phyloP scores from a whole-genome alignment of 2,329 filamentous ascomycete genomes.

The Claviceps sp. region DNA sequence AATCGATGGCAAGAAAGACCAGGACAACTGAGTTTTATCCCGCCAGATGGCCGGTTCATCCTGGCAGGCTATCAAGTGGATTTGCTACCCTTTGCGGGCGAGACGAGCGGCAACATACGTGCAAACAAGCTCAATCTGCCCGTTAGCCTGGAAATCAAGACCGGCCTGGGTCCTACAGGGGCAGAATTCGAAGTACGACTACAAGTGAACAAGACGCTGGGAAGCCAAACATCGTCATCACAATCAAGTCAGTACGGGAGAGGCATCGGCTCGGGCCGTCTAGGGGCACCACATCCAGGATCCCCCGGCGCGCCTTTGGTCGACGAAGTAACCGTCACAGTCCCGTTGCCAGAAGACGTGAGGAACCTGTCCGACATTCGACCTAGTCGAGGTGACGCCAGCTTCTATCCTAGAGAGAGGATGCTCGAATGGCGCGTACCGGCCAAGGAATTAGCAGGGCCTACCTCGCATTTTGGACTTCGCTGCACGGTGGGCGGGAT shows the following conservation, averaged over 20 bases:
- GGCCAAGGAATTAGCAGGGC: slow-evolving; percentile 57
- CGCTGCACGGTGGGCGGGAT: slow-evolving; percentile 68
- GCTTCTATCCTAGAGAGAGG: slow-evolving; percentile 60
- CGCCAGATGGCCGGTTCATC: slow-evolving; percentile 87
- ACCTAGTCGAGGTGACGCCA: slow-evolving; percentile 69
- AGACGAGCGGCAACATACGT: slow-evolving; percentile 39
- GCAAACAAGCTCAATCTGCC: slow-evolving; percentile 64
- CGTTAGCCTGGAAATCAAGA: slow-evolving; percentile 68
- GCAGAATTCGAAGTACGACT: slow-evolving; percentile 83
- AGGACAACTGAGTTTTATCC: slow-evolving; percentile 89
- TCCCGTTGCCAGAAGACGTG: slow-evolving; percentile 68
- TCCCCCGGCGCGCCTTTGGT: slow-evolving; percentile 47
- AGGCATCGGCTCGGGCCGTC: slow-evolving; percentile 27
- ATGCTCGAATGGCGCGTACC: slow-evolving; percentile 73
- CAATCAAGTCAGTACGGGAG: slow-evolving; percentile 26
- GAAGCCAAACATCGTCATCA: slow-evolving; percentile 20
- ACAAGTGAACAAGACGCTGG: slow-evolving; percentile 53
- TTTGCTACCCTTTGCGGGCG: slow-evolving; percentile 57
- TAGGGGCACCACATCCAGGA: slow-evolving; percentile 33
- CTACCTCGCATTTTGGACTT: slow-evolving; percentile 57
- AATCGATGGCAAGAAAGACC: slow-evolving; percentile 81
- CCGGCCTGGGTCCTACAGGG: slow-evolving; percentile 59
- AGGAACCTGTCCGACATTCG: slow-evolving; percentile 74
- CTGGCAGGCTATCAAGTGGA: slow-evolving; percentile 92
- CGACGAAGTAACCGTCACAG: slow-evolving; percentile 64